phyloP scores from a whole-genome alignment of 2,329 filamentous ascomycete genomes.

The Albophoma yamanashiensis region DNA sequence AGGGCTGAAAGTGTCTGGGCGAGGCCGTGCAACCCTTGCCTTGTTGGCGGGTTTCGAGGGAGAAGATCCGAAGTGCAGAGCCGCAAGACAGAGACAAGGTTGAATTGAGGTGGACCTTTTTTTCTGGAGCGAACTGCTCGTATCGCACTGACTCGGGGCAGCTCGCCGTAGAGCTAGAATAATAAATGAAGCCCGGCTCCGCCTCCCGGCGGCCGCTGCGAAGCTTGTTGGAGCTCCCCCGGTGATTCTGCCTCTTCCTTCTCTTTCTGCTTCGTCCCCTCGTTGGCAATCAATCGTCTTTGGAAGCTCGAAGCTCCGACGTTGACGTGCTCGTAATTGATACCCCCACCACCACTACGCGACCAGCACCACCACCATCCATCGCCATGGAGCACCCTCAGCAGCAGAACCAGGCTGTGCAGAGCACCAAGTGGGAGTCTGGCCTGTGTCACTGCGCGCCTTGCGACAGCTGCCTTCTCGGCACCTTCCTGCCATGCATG shows the following conservation, averaged over 20 bases:
- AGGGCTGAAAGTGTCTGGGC: background rate
- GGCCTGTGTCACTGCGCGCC: slow-evolving; percentile 30
- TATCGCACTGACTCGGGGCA: background rate
- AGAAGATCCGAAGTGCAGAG: background rate
- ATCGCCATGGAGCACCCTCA: background rate
- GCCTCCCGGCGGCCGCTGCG: background rate
- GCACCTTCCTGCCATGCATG: slow-evolving; percentile 30
- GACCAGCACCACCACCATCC: background rate
- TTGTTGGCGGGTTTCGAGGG: background rate
- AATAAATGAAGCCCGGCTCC: background rate
- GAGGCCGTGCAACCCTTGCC: background rate
- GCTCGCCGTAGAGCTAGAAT: background rate
- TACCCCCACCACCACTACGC: background rate
- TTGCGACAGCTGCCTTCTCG: slow-evolving; percentile 25
- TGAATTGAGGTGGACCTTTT: background rate
- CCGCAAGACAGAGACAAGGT: background rate
- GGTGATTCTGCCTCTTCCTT: background rate
- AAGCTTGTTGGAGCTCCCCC: background rate
- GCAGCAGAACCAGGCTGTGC: background rate
- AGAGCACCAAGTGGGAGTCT: slow-evolving; percentile 23
- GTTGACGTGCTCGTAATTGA: background rate
- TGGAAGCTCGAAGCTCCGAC: background rate
- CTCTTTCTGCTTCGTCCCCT: background rate
- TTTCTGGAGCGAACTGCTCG: background rate
- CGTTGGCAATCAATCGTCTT: background rate